Conservation (phyloP, 495 filamentous ascomycete species). For the Xylaria longipes region DNA sequence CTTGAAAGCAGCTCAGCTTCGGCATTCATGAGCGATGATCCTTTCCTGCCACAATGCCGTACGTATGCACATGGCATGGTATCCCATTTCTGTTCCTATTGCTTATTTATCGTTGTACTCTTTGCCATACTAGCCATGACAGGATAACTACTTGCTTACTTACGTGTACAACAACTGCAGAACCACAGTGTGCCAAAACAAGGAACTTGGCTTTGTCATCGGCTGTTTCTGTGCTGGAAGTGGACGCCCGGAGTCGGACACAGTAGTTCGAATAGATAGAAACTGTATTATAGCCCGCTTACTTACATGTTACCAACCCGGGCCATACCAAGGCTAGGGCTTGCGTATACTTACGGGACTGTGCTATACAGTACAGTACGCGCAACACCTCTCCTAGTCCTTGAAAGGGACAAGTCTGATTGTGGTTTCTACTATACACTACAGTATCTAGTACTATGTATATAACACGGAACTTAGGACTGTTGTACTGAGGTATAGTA, state of each 20-base stretch:
- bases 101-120: not conserved
- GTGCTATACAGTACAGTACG: not conserved
- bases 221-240: not conserved
- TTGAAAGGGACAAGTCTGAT: not conserved
- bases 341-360: not conserved
- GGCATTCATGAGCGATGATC: not conserved
- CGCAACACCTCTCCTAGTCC: not conserved
- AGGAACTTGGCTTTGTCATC: not conserved
- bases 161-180: not conserved
- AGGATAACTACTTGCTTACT: not conserved
- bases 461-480: too few species aligned
- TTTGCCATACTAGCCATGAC: not conserved
- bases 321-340: too few species aligned
- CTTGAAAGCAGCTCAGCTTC: conserved; percentile 11
- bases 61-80: not conserved
- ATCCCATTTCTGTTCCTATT: not conserved
- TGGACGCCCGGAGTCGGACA: not conserved
- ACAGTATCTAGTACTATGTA: too few species aligned
- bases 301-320: not conserved
- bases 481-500: too few species aligned
- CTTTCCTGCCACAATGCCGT: not conserved
- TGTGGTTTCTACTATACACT: too few species aligned
- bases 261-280: not conserved
- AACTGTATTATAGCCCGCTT: conserved; percentile 4
- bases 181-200: not conserved